Base-by-base conservation (phyloP, 2,329 filamentous ascomycete genomes). In the Botryotinia narcissicola region DNA sequence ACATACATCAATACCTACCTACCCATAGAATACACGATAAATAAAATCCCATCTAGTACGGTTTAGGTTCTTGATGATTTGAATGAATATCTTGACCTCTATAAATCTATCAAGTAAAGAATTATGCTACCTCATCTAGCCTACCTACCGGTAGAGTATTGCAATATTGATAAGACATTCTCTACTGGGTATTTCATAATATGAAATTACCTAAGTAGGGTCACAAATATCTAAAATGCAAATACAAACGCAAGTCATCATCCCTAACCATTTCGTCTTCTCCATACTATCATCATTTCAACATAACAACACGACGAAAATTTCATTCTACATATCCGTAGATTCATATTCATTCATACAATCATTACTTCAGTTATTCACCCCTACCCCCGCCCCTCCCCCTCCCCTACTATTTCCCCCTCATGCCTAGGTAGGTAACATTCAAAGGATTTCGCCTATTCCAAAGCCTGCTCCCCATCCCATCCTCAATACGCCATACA, bases 341-440 rank as follows among this genome's bases (percentile, higher is more conserved):
- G 62, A 66, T 66, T 66, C 62, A 37, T 68, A 68, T 57, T 42
- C 37, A 57, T 42, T 68, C 35, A 68, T 68, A 29, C 18, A 68
- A 42, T 68, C 48, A 42, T 68, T 68, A 68, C 18, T 42, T 57
- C 48, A 57, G 35, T n/a, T 22, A 54, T 68, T 25, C 44, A 20
- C 14, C 46, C 14, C 46, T 25, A 12, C 20, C 46, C 22, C 32
- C 8, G 4, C 22, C 14, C 35, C 51, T 4, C 4, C 32, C 22
- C 46, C 37, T 14, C 14, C 10, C 42, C 48, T n/a, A n/a, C 48
- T 54, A 54, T 40, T 57, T 51, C 48, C 66, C n/a, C 37, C 35
- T 22, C 46, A 29, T 40, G 16, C 64, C 44, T 7, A 54, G 48
- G 48, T 51, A 51, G 48, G 25, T 25, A 68, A 22, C 48, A 42